Evolutionary conservation across 192 early-diverging fungal genomes (phyloP), one percentile per base, ranked within the genome.

Genomic region (Coemansia sp.): DNA sequence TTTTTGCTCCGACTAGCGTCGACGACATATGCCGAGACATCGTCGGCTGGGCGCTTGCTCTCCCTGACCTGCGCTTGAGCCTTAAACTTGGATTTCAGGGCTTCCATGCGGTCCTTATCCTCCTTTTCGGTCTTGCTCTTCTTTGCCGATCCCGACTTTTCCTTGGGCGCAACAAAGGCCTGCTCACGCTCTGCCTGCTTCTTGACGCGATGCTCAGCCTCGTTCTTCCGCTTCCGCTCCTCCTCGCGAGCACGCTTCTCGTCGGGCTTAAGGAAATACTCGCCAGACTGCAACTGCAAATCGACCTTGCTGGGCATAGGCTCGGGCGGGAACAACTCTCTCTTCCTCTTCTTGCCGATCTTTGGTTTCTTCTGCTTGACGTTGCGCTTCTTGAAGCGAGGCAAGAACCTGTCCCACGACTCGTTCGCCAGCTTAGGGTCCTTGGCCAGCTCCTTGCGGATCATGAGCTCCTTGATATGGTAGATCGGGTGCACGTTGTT

Each of bases 401-500:
- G 97, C 58, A 98, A 82, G 81, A 99, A 99, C 22, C 97, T 84
- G 60, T 99, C 97, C 97, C 97, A 99, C 6, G 91, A 93, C 77
- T 98, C 96, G 36, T 90, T 86, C 15, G 90, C 91, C 64, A 99
- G 79, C 60, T 97, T 96, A 0, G 93, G 92, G 79, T 99, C 97
- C 74, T 98, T 98, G 15, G 96, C 94, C 47, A 99, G 76, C 77
- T 99, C 97, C 46, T 95, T 89, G 67, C 96, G 95, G 64, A 99
- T 98, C 97, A 99, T 99, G 40, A 99, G 75, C 76, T 97, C 95
- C 90, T 94, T 70, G 77, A 99, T 99, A 60, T 99, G 94, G 83
- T 99, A 98, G 67, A 99, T 97, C 32, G 97, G 97, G 78, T 99
- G 97, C 41, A 98, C 82, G 82, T 99, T 99, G 70, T 96, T 96